Evolutionary conservation across 306 rosid genomes (phyloP).

Genomic region (Potentilla sterilis): DNA sequence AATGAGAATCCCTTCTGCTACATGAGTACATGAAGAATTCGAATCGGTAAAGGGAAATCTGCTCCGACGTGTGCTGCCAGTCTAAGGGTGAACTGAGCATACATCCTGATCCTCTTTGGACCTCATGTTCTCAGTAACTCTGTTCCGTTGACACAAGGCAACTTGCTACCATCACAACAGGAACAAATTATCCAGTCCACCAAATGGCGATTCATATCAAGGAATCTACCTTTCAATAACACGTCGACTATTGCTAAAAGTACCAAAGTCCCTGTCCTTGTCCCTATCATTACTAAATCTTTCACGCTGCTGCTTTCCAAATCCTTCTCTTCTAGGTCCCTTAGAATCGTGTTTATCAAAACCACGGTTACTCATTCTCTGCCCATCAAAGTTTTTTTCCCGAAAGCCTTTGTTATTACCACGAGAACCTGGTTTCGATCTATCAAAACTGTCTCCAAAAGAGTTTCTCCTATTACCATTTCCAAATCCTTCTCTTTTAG

Average conservation of each 20-base stretch:
- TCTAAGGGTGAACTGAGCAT: not conserved
- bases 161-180: not conserved
- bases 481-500: slow-evolving; percentile 33
- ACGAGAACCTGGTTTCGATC: slow-evolving; percentile 10
- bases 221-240: slow-evolving; percentile 68
- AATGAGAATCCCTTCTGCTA: not conserved
- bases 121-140: not conserved
- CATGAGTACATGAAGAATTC: not conserved
- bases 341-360: slow-evolving; percentile 20
- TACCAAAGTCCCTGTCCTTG: slow-evolving; percentile 38
- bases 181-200: not conserved
- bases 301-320: slow-evolving; percentile 34
- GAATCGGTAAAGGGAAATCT: not conserved
- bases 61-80: not conserved
- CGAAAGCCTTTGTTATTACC: slow-evolving; percentile 13
- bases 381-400: slow-evolving; percentile 11
- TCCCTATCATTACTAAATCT: slow-evolving; percentile 33
- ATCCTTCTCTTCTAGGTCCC: slow-evolving; percentile 35
- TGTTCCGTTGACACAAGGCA: not conserved
- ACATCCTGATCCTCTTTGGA: not conserved
- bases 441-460: not conserved
- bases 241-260: slow-evolving; percentile 69
- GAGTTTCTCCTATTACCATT: slow-evolving; percentile 21
- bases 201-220: not conserved
- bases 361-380: slow-evolving; percentile 36